Conservation (phyloP, 2,329 filamentous ascomycete species). For the Pseudogymnoascus sp. region DNA sequence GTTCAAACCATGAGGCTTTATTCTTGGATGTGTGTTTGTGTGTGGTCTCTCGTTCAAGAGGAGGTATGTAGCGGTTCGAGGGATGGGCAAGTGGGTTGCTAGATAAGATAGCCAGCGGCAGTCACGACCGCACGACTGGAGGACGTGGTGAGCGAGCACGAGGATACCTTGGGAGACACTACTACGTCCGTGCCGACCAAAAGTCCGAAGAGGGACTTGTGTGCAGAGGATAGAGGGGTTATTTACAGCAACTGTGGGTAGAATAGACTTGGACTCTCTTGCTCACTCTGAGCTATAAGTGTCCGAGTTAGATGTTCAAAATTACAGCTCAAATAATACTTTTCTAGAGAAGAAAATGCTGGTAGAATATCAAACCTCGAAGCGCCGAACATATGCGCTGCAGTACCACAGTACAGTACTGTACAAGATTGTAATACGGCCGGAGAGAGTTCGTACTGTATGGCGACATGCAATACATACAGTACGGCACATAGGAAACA, state of each 20-base stretch:
- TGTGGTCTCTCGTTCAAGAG: not conserved
- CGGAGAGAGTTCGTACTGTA: not conserved
- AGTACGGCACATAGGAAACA: not conserved
- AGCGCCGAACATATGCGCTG: not conserved
- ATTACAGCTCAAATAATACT: not conserved
- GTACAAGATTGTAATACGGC: not conserved
- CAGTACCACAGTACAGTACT: not conserved
- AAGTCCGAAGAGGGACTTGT: not conserved
- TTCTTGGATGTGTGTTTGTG: not conserved
- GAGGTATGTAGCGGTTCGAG: not conserved
- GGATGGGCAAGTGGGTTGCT: not conserved
- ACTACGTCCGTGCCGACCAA: not conserved
- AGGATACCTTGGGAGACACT: slow-evolving; percentile 7
- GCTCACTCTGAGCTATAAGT: not conserved
- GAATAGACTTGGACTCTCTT: not conserved
- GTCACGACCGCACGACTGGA: not conserved
- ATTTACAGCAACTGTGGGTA: not conserved
- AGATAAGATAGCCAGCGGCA: not conserved
- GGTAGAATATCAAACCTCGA: not conserved
- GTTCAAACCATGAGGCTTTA: not conserved
- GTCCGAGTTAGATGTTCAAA: not conserved
- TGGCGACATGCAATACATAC: not conserved
- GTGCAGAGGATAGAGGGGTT: not conserved
- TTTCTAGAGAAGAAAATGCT: not conserved
- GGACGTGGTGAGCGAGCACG: not conserved